Conservation (phyloP, 2,329 filamentous ascomycete genomes). For the Phaeosphaeriaceae sp. region DNA sequence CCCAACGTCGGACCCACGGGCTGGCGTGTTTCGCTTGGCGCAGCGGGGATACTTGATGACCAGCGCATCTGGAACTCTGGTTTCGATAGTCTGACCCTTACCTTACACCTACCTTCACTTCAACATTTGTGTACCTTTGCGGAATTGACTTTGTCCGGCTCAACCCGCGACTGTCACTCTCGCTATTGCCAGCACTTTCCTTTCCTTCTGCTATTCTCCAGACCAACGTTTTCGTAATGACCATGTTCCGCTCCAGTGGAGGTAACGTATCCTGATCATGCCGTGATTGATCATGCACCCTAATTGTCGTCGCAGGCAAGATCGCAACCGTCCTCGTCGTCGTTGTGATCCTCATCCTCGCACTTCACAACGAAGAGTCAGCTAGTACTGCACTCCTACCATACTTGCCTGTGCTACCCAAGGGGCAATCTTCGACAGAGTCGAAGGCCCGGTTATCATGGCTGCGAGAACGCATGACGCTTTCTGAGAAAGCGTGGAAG, state of each 20-base stretch:
- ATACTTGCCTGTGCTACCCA: conserved; percentile 30
- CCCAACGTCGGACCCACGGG: conserved; percentile 2
- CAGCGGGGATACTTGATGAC: neutral
- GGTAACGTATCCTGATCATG: conserved; percentile 13
- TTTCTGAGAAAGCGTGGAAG: conserved; percentile 40
- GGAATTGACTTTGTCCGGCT: conserved; percentile 2
- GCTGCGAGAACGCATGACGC: conserved; percentile 36
- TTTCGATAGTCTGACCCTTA: neutral
- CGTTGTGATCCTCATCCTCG: conserved; percentile 30
- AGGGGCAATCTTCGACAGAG: conserved; percentile 13
- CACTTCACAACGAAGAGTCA: conserved; percentile 35
- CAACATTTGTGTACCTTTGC: neutral
- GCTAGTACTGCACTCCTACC: conserved; percentile 28
- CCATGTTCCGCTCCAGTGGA: conserved; percentile 30
- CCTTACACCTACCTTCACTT: conserved; percentile 1
- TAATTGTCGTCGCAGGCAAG: conserved; percentile 23
- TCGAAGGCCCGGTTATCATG: conserved; percentile 28
- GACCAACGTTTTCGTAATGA: neutral
- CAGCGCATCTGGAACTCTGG: neutral
- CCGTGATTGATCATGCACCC: neutral
- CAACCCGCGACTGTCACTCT: conserved; percentile 1
- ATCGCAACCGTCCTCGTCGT: conserved; percentile 29
- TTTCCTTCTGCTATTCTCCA: neutral
- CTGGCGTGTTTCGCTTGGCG: conserved; percentile 4
- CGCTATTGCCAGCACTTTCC: neutral